Percentiles rank a stretch among this genome's conserved stretches.
phyloP scores from a whole-genome alignment of 2,329 filamentous ascomycete species.

The Colletotrichum spinosum region DNA sequence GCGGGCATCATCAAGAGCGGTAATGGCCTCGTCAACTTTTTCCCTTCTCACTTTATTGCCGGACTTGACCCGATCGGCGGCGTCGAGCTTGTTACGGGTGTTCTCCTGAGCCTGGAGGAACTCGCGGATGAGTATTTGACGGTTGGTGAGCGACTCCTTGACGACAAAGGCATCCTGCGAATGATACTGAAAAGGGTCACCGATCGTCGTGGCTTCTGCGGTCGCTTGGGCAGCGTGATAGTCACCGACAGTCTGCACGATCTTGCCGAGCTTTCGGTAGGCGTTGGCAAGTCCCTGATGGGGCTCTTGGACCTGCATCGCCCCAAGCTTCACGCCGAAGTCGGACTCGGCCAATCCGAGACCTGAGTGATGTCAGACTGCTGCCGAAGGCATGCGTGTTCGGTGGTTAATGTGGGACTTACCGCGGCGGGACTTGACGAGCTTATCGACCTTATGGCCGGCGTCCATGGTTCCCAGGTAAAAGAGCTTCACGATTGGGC shows the following conservation, averaged over 20 bases:
- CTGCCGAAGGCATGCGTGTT: constrained; percentile 12
- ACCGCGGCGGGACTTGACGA: constrained; percentile 94
- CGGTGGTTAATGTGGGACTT: constrained; percentile 45
- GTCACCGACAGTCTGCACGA: constrained; percentile 93
- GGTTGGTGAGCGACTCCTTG: constrained; percentile 97
- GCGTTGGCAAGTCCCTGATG: constrained; percentile 89
- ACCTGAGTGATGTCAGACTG: constrained; percentile 63
- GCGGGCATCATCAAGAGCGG: constrained; percentile 86
- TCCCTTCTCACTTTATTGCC: constrained; percentile 89
- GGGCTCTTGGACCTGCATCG: constrained; percentile 89
- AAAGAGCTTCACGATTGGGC: constrained; percentile 93
- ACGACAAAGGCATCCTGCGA: constrained; percentile 97
- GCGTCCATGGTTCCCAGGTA: constrained; percentile 96
- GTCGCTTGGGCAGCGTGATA: constrained; percentile 97
- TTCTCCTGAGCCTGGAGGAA: constrained; percentile 90
- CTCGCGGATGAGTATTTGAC: constrained; percentile 94
- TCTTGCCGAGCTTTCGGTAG: constrained; percentile 93
- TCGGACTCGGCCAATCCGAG: constrained; percentile 93
- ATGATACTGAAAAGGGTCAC: constrained; percentile 94
- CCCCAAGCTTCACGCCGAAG: constrained; percentile 88
- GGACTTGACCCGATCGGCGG: constrained; percentile 88
- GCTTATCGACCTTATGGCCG: constrained; percentile 94
- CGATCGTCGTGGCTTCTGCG: constrained; percentile 93
- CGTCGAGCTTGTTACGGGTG: constrained; percentile 83
- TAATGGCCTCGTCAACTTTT: constrained; percentile 98